These are phyloP conservation scores for Apiotrichum sp. DNA, from an alignment of 1,284 basidiomycete species.

Conservation along the genomic window DNA sequence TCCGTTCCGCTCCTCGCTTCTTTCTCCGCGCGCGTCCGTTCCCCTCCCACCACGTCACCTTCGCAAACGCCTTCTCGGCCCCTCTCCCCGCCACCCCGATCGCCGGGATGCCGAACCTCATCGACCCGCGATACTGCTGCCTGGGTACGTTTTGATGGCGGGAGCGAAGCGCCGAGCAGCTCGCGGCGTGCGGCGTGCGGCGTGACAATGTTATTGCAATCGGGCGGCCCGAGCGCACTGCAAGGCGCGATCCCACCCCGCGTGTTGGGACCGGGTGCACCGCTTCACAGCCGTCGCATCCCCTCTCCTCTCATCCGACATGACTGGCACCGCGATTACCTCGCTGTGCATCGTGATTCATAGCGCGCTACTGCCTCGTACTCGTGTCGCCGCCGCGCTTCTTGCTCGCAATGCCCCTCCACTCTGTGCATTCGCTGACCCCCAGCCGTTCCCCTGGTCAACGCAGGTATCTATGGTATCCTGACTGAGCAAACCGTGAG, in stretches of 20 bases:
- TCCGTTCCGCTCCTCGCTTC: no score
- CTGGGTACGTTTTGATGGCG: constrained; percentile 32
- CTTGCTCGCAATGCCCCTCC: neutral
- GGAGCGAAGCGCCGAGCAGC: neutral
- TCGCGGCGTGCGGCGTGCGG: no score
- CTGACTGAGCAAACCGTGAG: constrained; percentile 64
- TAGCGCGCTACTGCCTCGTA: neutral
- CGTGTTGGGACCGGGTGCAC: no score
- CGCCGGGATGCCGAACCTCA: constrained; percentile 9
- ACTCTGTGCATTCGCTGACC: neutral
- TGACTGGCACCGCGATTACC: no score
- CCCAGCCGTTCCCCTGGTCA: constrained; percentile 70
- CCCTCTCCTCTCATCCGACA: no score
- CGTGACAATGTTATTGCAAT: no score
- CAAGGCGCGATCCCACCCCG: neutral
- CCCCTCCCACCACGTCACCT: no score
- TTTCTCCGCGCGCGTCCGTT: no score
- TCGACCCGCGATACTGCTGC: constrained; percentile 45
- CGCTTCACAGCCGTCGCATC: no score
- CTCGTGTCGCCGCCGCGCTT: neutral
- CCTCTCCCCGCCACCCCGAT: no score
- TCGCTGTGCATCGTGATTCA: no score
- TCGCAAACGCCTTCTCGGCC: no score
- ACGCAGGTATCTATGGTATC: constrained; percentile 77
- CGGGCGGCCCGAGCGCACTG: neutral